Conservation (phyloP, 352 stramenopile species). For the Phytophthora nicotianae region DNA sequence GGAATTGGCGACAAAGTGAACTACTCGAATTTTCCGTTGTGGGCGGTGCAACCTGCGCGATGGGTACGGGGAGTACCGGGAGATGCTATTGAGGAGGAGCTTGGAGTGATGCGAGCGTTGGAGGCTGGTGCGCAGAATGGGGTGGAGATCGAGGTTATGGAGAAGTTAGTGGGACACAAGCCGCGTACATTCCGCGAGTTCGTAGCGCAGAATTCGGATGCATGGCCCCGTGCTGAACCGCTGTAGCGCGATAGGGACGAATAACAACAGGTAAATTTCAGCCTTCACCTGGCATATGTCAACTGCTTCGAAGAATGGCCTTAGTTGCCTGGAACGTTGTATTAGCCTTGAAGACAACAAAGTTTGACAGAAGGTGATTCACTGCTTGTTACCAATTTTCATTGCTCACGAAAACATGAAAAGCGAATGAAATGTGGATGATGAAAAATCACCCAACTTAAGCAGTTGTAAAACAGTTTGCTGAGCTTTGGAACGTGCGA, state of each 20-base stretch:
- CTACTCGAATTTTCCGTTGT: constrained; percentile 74
- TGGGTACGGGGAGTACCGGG: constrained; percentile 74
- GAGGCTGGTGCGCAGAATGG: constrained; percentile 47
- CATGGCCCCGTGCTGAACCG: constrained; percentile 42
- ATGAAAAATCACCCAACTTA: not conserved
- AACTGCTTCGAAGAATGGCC: no score
- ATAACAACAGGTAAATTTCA: no score
- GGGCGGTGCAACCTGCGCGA: constrained; percentile 72
- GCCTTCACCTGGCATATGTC: no score
- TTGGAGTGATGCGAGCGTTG: constrained; percentile 50
- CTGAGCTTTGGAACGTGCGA: constrained; percentile 6
- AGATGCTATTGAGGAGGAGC: constrained; percentile 61
- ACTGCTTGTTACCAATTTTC: no score
- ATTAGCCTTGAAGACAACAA: no score
- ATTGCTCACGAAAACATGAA: no score
- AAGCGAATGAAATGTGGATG: no score
- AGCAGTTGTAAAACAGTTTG: not conserved
- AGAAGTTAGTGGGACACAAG: constrained; percentile 43
- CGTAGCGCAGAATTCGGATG: constrained; percentile 44
- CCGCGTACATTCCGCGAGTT: constrained; percentile 53
- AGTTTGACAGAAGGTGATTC: no score
- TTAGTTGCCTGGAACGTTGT: no score
- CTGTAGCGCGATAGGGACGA: not conserved
- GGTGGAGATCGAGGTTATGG: constrained; percentile 37
- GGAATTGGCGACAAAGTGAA: constrained; percentile 49